Evolutionary conservation across 78 protist species (phyloP), one percentile per base, ranked within the genome.

Genomic region (Polysphondylium violaceum): DNA sequence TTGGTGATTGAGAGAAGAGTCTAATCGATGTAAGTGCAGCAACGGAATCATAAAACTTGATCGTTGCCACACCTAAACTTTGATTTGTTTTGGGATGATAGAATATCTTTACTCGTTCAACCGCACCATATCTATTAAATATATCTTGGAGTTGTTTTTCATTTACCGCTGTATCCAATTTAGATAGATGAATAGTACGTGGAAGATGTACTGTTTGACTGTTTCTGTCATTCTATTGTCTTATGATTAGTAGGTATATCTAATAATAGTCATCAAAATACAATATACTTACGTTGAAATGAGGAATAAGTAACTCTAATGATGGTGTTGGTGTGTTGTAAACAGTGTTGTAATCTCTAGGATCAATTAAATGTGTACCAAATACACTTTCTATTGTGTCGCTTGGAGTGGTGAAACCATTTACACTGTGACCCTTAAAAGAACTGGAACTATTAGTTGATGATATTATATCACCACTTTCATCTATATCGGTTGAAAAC

Each of bases 1-100:
- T 17, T 2, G 85, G 85, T 9, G 56, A 53, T 53, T 75, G 71
- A 2, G 23, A 14, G 40, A 75, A 75, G 2, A 23, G 51, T 36
- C 59, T 75, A 0, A 75, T 2, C 2, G 85, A 33, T 43, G 55
- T 75, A 21, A 75, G 2, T 1, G 85, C 69, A 12, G 38, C 2
- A 6, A 33, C 17, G 17, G 29, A n/a, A 3, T 75, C 85, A 41
- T 41, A 43, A 14, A n/a, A 75, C 3, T 33, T 58, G 0, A 75
- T 36, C 17, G 53, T 75, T 29, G 85, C 85, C 35, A 75, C 41
- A 25, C 85, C 85, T 17, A 63, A 25, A 36, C 85, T 75, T 5
- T 43, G 17, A 11, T 59, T 59, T 2, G 40, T 71, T 27, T 17
- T 11, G 7, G 76, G 31, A 14, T 36, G 38, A n/a, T 75, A 55